Base-by-base conservation (phyloP, 2,329 filamentous ascomycete genomes). In the Zymoseptoria ardabiliae region DNA sequence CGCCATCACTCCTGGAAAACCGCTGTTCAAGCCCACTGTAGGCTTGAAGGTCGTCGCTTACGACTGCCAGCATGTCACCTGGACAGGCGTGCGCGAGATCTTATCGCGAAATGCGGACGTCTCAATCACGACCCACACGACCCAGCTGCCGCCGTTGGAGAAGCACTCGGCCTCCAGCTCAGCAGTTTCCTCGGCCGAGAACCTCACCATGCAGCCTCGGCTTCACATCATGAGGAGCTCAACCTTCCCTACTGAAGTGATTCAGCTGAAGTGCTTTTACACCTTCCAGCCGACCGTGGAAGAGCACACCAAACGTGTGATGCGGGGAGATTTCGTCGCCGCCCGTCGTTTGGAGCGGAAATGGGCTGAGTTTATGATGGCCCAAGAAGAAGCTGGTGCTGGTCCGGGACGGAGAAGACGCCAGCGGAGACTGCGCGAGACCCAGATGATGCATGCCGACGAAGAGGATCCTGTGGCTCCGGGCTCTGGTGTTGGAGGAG, bases 291-390 rank as follows among this genome's bases (percentile, higher is more conserved):
- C 90, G 76, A 97, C 91, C 0, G 91, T 97, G 4, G 89, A 97
- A 66, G 91, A 97, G 73, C 93, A 97, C 74, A 91, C 86, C 56
- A 93, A 92, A 76, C 85, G 92, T 3, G 90, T 97, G 0, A 74
- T 96, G 55, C 80, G 84, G 4, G 90, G 90, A 6, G 89, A 96
- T 62, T 82, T 91, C 60, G 78, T 81, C 0, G 82, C 89, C 1
- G 94, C 94, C 0, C 81, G 81, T 45, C 80, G 90, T n/a, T 79
- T 97, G 20, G 92, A 96, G 78, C 82, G 86, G 64, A 95, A 93
- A 72, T 97, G 93, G 93, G 88, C 88, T 0, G 89, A 95, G 57
- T 96, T 91, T 73, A 97, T 97, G 91, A 90, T 95, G 76, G 86
- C 90, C 17, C 89, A 84, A 55, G 91, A 96, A 73, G 93, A 97